Base-by-base conservation (phyloP, 192 early-diverging fungal species). In the Linnemannia exigua region DNA sequence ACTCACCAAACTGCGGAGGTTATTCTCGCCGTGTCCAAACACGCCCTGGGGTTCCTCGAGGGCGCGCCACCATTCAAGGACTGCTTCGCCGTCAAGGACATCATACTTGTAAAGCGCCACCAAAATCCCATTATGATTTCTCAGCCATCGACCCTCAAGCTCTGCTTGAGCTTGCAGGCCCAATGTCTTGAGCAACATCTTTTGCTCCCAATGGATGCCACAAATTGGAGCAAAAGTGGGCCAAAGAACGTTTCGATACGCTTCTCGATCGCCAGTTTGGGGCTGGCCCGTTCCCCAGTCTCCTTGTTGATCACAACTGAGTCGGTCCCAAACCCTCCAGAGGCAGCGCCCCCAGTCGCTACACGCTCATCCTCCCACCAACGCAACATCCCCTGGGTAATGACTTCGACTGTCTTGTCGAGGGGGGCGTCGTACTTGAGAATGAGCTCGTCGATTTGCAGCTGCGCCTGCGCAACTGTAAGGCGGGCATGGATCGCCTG, bases 401-500 rank as follows among this genome's bases (percentile, higher is more conserved):
- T 75, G 31, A 78, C 81, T 19, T 73, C 77, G 28, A 88, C 41
- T 12, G 87, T 75, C 22, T 77, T 54, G 41, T 84, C 71, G 6
- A 72, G 54, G 0, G 73, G 72, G 0, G 86, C 87, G 31, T 91
- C 77, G 38, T 86, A 88, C 68, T 91, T 91, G 25, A 91, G 31
- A 20, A 85, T 74, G 25, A 91, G 67, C n/a, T 91, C 90, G 50
- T 91, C 90, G 17, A 91, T 51, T 41, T 88, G 87, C 58, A 91
- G 73, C 31, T 88, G 84, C 3, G 87, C 83, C 69, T 87, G 88
- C 15, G 89, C 90, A 54, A 79, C 82, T 20, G 88, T 87, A 20
- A 90, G 69, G 31, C 82, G 75, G 19, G 89, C 88, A 7, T 74
- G 54, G 17, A 87, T 80, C 0, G 90, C 89, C 37, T 90, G 87